phyloP scores from a whole-genome alignment of 1,284 basidiomycete genomes.

The Moesziomyces parantarcticus region DNA sequence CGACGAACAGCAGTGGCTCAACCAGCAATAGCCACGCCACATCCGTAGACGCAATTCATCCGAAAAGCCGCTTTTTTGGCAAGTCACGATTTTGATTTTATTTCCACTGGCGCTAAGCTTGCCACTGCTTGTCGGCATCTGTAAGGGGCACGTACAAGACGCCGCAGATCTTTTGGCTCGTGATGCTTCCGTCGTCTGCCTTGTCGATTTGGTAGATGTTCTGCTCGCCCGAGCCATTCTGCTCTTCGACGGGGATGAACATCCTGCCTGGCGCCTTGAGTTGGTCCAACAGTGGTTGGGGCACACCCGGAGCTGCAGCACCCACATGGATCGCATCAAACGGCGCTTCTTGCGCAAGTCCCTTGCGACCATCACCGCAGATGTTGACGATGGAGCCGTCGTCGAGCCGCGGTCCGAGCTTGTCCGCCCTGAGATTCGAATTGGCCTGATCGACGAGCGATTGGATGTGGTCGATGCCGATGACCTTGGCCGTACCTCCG shows the following conservation, averaged over 20 bases:
- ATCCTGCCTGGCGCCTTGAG: slow-evolving; percentile 86
- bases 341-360: slow-evolving; percentile 72
- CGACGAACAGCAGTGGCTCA: slow-evolving; percentile 44
- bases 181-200: slow-evolving; percentile 77
- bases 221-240: slow-evolving; percentile 26
- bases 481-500: slow-evolving; percentile 71
- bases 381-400: slow-evolving; percentile 74
- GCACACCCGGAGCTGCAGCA: slow-evolving; percentile 76
- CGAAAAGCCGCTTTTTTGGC: too few species aligned
- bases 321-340: slow-evolving; percentile 94
- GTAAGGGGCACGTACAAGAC: slow-evolving; percentile 72
- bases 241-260: slow-evolving; percentile 88
- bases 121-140: slow-evolving; percentile 49
- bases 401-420: slow-evolving; percentile 73
- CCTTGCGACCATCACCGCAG: slow-evolving; percentile 80
- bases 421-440: slow-evolving; percentile 78
- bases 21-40: slow-evolving; percentile 11
- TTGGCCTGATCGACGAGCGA: slow-evolving; percentile 73
- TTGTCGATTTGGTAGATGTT: slow-evolving; percentile 69
- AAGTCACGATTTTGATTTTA: not conserved
- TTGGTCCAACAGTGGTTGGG: slow-evolving; percentile 77
- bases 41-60: too few species aligned
- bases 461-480: slow-evolving; percentile 90
- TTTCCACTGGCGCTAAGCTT: not conserved
- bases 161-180: slow-evolving; percentile 78